Percentiles rank a stretch among this genome's conserved stretches.
Conservation (phyloP, 495 filamentous ascomycete species). For the Xylaria venustula region DNA sequence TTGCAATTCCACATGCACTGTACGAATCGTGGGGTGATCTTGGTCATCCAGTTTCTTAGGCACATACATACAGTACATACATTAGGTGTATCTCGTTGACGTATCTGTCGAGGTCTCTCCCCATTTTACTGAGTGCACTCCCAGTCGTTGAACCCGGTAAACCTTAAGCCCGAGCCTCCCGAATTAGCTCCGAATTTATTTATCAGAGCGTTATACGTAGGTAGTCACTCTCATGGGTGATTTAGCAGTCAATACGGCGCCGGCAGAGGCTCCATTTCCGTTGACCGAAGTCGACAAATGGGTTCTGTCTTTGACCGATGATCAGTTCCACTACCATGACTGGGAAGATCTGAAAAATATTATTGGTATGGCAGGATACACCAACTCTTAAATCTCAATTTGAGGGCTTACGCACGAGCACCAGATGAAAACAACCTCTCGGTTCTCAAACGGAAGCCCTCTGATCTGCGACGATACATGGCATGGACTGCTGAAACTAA, state of each 20-base stretch:
- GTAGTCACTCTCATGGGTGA: constrained; percentile 16
- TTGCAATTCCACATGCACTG: too few relatives aligned
- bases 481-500: constrained; percentile 71
- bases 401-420: constrained; percentile 5
- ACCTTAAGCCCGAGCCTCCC: neutral
- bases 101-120: neutral
- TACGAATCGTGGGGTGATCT: too few relatives aligned
- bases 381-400: neutral
- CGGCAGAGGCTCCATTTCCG: constrained; percentile 53
- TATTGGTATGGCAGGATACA: constrained; percentile 55
- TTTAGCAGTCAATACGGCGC: neutral
- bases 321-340: constrained; percentile 64
- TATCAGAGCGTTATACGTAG: neutral
- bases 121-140: neutral
- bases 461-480: constrained; percentile 80
- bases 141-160: too few relatives aligned
- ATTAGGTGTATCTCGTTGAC: too few relatives aligned
- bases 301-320: constrained; percentile 66
- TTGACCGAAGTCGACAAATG: constrained; percentile 65
- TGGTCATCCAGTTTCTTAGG: too few relatives aligned
- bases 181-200: neutral
- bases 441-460: constrained; percentile 76
- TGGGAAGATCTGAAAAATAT: constrained; percentile 69
- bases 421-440: constrained; percentile 62
- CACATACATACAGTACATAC: too few relatives aligned